Evolutionary conservation across 345 rosid species (phyloP), one percentile per base, ranked within the genome.

Genomic region (Salix udensis): DNA sequence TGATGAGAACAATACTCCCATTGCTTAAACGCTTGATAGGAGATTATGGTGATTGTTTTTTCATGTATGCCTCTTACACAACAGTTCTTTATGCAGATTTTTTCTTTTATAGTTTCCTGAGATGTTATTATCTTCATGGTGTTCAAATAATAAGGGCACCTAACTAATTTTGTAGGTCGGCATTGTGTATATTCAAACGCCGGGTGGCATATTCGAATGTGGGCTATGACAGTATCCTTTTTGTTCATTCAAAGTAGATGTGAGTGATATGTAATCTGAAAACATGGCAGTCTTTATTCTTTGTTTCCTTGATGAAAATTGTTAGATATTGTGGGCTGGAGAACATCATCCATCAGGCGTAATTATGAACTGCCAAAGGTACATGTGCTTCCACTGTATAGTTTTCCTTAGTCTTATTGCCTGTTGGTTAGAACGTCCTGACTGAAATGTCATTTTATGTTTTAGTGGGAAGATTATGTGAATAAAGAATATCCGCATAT

Each of bases 251-350:
- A 10, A 39, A 37, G 52, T 0, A 18, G 4, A 7, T 10, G 31
- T 62, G 1, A 23, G 72, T 37, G 36, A 14, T 64, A 3, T 31
- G 8, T 61, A 46, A 36, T 24, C 62, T 14, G 31, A 7, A 61
- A 21, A 64, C 21, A 11, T 31, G 21, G 36, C 24, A 2, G 65
- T 61, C 42, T 79, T 19, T 36, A 6, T 77, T 65, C 6, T 34
- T 24, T 80, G 68, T 87, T 87, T 83, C 89, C 82, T 77, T 91
- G 28, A 91, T 71, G 48, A 61, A 53, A 80, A 79, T 13, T 50
- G 61, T 78, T 71, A 96, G 99, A 92, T 86, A 87, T 93, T 26
- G 99, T 96, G 72, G 99, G 99, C 42, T 96, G 97, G 99, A 93
- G 94, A 86, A 96, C 99, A 7, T 89, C 99, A 46, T 96, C 97